A percentile compares a stretch with the other conserved stretches of the same genome.
Evolutionary conservation across 805 yeast species (phyloP).

Genomic region (Clavispora santaluciae): DNA sequence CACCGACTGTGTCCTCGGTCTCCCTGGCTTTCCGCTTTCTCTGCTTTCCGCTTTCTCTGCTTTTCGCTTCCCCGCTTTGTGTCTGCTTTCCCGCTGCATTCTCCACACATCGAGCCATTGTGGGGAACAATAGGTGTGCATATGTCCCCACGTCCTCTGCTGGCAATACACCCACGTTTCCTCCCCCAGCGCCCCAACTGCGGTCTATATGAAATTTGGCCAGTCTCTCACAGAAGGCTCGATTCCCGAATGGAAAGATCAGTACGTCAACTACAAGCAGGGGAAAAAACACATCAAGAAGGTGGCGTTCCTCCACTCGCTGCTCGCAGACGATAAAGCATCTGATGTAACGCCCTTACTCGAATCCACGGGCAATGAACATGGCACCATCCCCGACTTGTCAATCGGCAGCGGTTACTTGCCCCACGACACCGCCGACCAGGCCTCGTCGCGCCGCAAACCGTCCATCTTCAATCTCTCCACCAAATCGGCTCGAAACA

Average conservation of each 20-base stretch:
- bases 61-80: too few relatives aligned
- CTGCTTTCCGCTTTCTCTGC: too few relatives aligned
- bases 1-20: too few relatives aligned
- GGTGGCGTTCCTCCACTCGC: constrained; percentile 16
- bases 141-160: background rate
- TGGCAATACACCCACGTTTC: background rate
- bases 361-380: constrained; percentile 6
- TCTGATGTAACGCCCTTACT: constrained; percentile 15
- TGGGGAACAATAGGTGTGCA: background rate
- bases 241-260: constrained; percentile 85
- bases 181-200: background rate
- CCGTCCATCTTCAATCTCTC: constrained; percentile 22
- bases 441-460: constrained; percentile 2
- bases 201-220: constrained; percentile 56
- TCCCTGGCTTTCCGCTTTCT: too few relatives aligned
- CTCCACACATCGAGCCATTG: too few relatives aligned
- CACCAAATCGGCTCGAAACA: constrained; percentile 14
- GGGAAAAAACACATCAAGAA: constrained; percentile 53
- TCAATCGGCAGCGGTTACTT: background rate
- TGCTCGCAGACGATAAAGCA: constrained; percentile 12
- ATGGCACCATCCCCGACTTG: background rate
- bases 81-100: too few relatives aligned
- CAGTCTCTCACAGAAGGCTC: constrained; percentile 61
- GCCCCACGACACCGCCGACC: background rate
- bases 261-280: constrained; percentile 66